Percentiles rank a stretch among this genome's conserved stretches.
phyloP scores from a whole-genome alignment of 1,139 yeast genomes.

The Zygosaccharomyces pseudobailii region DNA sequence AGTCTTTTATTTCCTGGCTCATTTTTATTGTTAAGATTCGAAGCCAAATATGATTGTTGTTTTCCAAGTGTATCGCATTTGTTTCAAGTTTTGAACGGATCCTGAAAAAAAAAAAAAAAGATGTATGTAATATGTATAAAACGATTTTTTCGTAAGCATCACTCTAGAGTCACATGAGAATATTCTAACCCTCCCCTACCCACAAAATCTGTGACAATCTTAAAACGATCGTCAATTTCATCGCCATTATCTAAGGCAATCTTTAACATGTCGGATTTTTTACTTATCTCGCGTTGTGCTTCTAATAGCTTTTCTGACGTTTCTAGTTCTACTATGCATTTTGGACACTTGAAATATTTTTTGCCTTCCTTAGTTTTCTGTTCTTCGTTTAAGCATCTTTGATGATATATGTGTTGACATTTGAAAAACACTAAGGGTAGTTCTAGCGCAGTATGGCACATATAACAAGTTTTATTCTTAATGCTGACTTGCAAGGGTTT shows the following conservation, averaged over 20 bases:
- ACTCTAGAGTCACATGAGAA: constrained; percentile 17
- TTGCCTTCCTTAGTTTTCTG: constrained; percentile 13
- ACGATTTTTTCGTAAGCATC: neutral
- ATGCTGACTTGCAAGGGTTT: constrained; percentile 52
- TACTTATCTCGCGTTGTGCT: constrained; percentile 58
- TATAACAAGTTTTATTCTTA: constrained; percentile 65
- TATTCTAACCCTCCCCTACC: constrained; percentile 82
- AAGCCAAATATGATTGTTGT: neutral
- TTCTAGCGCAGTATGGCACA: constrained; percentile 66
- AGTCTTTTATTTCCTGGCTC: neutral
- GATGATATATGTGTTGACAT: constrained; percentile 86
- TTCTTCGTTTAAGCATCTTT: constrained; percentile 62
- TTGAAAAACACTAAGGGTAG: constrained; percentile 80
- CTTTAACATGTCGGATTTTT: constrained; percentile 59
- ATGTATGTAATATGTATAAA: neutral
- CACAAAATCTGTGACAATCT: constrained; percentile 70
- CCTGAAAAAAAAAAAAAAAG: neutral
- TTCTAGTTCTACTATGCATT: constrained; percentile 65
- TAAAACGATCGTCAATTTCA: constrained; percentile 52
- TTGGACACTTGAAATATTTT: constrained; percentile 52
- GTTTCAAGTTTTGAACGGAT: constrained; percentile 4
- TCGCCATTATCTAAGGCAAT: constrained; percentile 53
- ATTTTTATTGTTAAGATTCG: neutral
- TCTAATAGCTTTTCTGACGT: constrained; percentile 55
- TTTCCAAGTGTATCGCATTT: constrained; percentile 3